Base-by-base conservation (phyloP, 2,329 filamentous ascomycete species). In the Hypomyces perniciosus region DNA sequence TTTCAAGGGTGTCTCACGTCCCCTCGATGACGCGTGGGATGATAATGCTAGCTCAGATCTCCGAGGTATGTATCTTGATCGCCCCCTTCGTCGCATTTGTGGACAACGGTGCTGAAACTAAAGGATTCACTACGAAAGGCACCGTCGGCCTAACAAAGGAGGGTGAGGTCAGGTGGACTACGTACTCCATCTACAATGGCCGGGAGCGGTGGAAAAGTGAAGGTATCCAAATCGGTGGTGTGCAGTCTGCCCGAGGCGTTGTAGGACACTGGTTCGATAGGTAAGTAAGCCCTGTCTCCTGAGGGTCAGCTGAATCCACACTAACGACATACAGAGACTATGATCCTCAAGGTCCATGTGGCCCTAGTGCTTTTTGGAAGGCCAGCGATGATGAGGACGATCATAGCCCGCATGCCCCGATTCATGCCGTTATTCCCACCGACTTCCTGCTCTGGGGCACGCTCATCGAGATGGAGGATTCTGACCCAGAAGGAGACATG, bases 281-380 rank as follows among this genome's bases (percentile, higher is more conserved):
- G 80, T 83, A 69, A 54, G 71, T 61, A 8, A 35, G n/a, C 33
- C n/a, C 33, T 35, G 8, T 35, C 8, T 35, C 33, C 33, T 38
- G 20, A 8, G 6, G 12, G 12, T 8, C n/a, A 38, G 10, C 12
- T 20, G n/a, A 38, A 33, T 28, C n/a, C 7, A 7, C 34, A 40
- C 38, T 42, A 43, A 40, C 29, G 7, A n/a, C 7, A 8, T 8
- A 37, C 46, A 83, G 80, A 58, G 80, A 89, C 63, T 84, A 80
- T 58, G 83, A 87, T 54, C 64, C 71, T 1, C 79, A 84, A 58
- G 86, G 87, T 0, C 87, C 87, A 0, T 85, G 78, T 2, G 87
- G 87, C 0, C 87, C 87, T 1, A 88, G 84, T 1, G 84, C 83
- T 0, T 90, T 88, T 60, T 92, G 87, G 86, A 91, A 91, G 67